Evolutionary conservation across 202 grass and related monocot species (phyloP), one percentile per base, ranked within the genome.

Genomic region (Miscanthus sacchariflorus): DNA sequence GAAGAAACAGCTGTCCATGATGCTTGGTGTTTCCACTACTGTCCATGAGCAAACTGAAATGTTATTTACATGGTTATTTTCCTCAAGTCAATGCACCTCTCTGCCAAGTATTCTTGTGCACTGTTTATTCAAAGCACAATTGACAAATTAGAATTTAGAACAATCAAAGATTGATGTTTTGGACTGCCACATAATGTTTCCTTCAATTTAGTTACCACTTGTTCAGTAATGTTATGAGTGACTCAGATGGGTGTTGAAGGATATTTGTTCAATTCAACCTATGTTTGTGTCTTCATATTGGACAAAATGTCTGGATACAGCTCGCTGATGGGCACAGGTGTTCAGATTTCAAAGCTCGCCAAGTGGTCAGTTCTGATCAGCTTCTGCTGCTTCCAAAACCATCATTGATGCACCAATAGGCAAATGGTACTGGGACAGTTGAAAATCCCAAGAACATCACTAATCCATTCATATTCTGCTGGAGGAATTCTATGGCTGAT

Each of bases 201-300:
- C n/a, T 63, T 63, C 58, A 63, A 63, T 24, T 24, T 63, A 24
- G 21, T 24, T 63, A 23, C 56, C 56, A 23, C 9, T 61, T 9
- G 56, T 61, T 61, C 58, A 61, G 58, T 61, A 9, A 23, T 61
- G 56, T 4, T 27, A 27, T 65, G 11, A 65, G 11, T 65, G 63
- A 13, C 23, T 65, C 24, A 65, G 63, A 65, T 27, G 63, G 61
- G 9, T 25, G 23, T 64, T 64, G 10, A 64, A 64, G 61, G 11
- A 27, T 27, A 27, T 65, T 65, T 65, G 63, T 65, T 27, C 61
- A 64, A 64, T 64, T 64, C 4, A 25, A 64, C 61, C 23, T 25
- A 64, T 64, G 63, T 65, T 65, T 65, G 23, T 65, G 63, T 65
- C 23, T 65, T 65, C 63, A 13, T 65, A 65, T 65, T 65, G 23